Evolutionary conservation across 192 early-diverging fungal species (phyloP).

Genomic region (Mortierella alpina): DNA sequence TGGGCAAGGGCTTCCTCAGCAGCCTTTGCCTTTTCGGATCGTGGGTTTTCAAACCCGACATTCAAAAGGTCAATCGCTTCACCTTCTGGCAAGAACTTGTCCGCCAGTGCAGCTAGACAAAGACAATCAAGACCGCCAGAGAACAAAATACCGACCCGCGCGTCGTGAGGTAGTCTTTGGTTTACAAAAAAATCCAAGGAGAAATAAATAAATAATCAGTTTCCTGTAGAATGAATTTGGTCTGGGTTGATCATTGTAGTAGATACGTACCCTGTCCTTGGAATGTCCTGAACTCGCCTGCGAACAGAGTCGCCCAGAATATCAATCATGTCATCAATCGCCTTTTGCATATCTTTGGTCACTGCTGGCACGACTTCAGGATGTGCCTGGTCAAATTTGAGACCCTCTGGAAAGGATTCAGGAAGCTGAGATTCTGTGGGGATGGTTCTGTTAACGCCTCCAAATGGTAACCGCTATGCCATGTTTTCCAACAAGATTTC

Average conservation of each 20-base stretch:
- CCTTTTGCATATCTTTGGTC: conserved; percentile 49
- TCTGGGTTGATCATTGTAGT: neutral
- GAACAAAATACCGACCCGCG: conserved; percentile 85
- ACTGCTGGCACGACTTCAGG: conserved; percentile 46
- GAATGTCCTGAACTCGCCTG: conserved; percentile 61
- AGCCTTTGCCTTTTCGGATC: conserved; percentile 63
- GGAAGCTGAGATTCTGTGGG: conserved; percentile 41
- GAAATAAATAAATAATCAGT: neutral
- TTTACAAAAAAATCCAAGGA: neutral
- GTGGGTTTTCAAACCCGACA: conserved; percentile 95
- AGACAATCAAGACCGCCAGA: conserved; percentile 97
- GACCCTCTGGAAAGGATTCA: conserved; percentile 25
- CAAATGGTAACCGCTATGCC: conserved; percentile 59
- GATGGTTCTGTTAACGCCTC: conserved; percentile 50
- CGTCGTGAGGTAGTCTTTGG: conserved; percentile 18
- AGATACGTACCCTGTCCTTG: conserved; percentile 51
- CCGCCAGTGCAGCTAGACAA: conserved; percentile 83
- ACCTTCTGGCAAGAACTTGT: conserved; percentile 71
- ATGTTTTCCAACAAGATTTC: neutral
- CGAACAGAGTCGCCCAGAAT: conserved; percentile 61
- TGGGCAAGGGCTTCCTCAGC: conserved; percentile 35
- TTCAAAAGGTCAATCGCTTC: conserved; percentile 94
- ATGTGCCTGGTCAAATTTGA: conserved; percentile 33
- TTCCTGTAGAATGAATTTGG: neutral
- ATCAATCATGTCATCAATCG: conserved; percentile 50